Evolutionary conservation across 176 grass and related monocot genomes (phyloP), one percentile per base, ranked within the genome.

Genomic region (Echinochloa phyllopogon): DNA sequence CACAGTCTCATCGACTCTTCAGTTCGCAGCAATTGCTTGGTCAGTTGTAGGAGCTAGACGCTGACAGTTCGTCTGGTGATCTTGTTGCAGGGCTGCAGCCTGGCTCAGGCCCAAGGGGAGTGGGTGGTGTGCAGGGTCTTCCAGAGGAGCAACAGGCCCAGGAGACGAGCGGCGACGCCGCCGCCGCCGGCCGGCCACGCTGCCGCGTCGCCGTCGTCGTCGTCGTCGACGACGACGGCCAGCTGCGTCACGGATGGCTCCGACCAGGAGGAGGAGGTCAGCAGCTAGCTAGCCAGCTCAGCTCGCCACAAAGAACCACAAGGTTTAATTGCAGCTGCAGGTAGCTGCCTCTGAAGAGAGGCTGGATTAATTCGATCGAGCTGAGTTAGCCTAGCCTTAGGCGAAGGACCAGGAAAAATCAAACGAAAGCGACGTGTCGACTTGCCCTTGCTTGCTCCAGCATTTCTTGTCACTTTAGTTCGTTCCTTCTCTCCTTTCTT

Each of bases 61-160:
- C 43, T 75, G 62, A 51, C 60, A 50, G 24, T 38, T 74, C 1
- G 5, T 41, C 21, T 24, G 57, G 33, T 38, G 23, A 0, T 69
- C 45, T 17, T 4, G 17, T 23, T 45, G 76, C 90, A 95, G 93
- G 79, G 65, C 41, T 90, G 83, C 79, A 70, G 50, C 76, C 39
- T 88, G 83, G 72, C 75, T 64, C 56, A 61, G 27, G 73, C 75
- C 42, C 50, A 72, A 66, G 80, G 72, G 41, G 87, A 95, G 77
- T 98, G 93, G 90, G 87, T 95, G 40, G 90, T 91, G 74, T 98
- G 95, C 82, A 85, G 91, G 47, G 83, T 98, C 80, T 95, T 98
- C 65, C 82, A 84, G 80, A 93, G 65, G 82, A 82, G 52, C 74
- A 66, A 18, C 49, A 49, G 42, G 63, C 63, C 78, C 20, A 67